These are phyloP conservation scores for Cutaneotrichosporon cavernicola DNA, from an alignment of 1,284 basidiomycete genomes.

Conservation along the genomic window DNA sequence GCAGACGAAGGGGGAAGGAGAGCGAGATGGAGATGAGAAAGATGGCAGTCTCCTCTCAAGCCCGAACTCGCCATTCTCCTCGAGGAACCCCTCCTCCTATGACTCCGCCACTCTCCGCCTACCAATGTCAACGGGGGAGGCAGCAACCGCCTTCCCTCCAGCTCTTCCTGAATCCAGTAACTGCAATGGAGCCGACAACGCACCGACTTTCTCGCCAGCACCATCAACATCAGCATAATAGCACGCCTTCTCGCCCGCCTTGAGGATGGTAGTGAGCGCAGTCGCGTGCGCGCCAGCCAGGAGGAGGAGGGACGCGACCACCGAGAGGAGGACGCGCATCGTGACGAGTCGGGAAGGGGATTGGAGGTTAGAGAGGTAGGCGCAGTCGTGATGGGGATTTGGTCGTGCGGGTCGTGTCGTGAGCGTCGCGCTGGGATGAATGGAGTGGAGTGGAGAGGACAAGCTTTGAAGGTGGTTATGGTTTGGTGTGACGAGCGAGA, in stretches of 20 bases:
- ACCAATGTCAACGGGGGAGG: too few species aligned
- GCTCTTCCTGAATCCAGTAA: too few species aligned
- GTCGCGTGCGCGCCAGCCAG: conserved; percentile 52
- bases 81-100: too few species aligned
- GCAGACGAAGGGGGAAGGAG: too few species aligned
- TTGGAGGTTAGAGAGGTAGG: neutral
- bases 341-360: neutral
- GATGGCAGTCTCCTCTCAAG: too few species aligned
- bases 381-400: neutral
- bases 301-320: conserved; percentile 24
- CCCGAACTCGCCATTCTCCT: too few species aligned
- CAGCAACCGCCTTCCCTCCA: too few species aligned
- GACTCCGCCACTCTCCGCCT: too few species aligned
- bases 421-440: neutral
- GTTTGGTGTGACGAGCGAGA: neutral
- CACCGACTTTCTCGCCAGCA: conserved; percentile 51
- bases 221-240: conserved; percentile 94
- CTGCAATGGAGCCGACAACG: conserved; percentile 19
- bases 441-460: too few species aligned
- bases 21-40: too few species aligned
- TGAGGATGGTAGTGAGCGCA: conserved; percentile 82
- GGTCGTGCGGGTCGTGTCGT: neutral
- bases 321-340: conserved; percentile 17
- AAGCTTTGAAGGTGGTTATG: neutral
- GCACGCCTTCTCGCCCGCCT: conserved; percentile 82